Evolutionary conservation across 129 eudicot genomes (phyloP), one percentile per base, ranked within the genome.

Genomic region (Escallonia herrerae): DNA sequence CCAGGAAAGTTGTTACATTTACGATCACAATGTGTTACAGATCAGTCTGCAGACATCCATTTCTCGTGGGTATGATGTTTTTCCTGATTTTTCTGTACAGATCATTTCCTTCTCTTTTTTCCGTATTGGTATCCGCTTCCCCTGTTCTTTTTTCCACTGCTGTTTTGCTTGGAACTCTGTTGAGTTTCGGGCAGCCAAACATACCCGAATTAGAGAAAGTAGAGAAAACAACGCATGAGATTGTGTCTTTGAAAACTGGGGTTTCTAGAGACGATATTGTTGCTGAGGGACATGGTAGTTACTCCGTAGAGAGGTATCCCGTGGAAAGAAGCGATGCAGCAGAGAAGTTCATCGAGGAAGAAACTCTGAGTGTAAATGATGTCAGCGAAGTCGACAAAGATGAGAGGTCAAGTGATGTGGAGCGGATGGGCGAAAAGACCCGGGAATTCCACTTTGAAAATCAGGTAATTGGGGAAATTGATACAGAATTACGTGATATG

Each of bases 61-160:
- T 94, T 15, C 73, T 89, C 43, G 86, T 89, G 77, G 81, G 90
- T 63, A 73, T 81, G 78, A 22, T 80, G 54, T 43, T 82, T 60
- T 66, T 89, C 69, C 43, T 94, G 74, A 57, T 84, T 56, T 83
- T 75, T 14, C 41, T 94, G 86, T 69, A 86, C 58, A 86, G 90
- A 72, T 77, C 81, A 15, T 89, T 72, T 67, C 99, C 99, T 56
- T 67, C 80, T 8, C 38, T 89, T 71, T 94, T 94, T 74, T 87
- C 91, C 6, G 33, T 89, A 58, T 66, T 94, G 67, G 71, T 94
- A 4, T 84, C 96, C 86, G 86, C 79, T 33, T 94, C 97, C 7
- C 99, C 99, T 71, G 91, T 94, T 57, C 83, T 94, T 73, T 78
- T 89, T 45, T 86, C 93, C 67, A 94, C 99, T 77, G 95, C 95